Percentiles rank a stretch among this genome's conserved stretches.
Conservation (phyloP, 257 asterid species). For the Catharanthus roseus region DNA sequence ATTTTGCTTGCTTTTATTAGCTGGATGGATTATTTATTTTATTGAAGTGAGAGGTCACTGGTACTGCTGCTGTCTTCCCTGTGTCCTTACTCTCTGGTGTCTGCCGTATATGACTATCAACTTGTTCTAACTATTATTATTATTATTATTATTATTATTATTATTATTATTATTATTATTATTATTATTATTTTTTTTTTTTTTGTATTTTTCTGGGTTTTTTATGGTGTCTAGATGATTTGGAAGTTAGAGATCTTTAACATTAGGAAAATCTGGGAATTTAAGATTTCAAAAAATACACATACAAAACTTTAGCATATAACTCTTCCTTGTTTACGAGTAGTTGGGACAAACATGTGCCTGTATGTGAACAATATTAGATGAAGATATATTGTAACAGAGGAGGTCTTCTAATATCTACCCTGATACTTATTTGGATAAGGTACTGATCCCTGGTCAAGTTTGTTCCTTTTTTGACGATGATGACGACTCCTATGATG, state of each 20-base stretch:
- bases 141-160: no score
- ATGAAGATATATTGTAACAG: neutral
- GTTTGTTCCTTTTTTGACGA: constrained; percentile 38
- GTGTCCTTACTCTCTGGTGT: neutral
- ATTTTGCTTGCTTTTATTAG: neutral
- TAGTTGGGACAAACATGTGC: constrained; percentile 8
- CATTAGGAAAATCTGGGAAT: neutral
- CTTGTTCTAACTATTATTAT: no score
- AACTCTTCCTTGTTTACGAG: neutral
- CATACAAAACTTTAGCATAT: neutral
- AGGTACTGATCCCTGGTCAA: constrained; percentile 36
- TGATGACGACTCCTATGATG: constrained; percentile 25
- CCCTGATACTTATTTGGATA: constrained; percentile 36
- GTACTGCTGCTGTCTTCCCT: neutral
- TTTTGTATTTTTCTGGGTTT: neutral
- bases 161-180: no score
- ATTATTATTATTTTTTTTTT: neutral
- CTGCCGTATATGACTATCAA: neutral
- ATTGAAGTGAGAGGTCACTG: neutral
- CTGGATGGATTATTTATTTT: neutral
- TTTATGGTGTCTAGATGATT: neutral
- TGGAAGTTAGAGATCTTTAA: neutral
- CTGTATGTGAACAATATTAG: constrained; percentile 15
- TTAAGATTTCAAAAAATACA: neutral
- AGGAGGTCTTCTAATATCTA: constrained; percentile 32